Conservation (phyloP, 208 protist species). For the Leptomonas pyrrhocoris region DNA sequence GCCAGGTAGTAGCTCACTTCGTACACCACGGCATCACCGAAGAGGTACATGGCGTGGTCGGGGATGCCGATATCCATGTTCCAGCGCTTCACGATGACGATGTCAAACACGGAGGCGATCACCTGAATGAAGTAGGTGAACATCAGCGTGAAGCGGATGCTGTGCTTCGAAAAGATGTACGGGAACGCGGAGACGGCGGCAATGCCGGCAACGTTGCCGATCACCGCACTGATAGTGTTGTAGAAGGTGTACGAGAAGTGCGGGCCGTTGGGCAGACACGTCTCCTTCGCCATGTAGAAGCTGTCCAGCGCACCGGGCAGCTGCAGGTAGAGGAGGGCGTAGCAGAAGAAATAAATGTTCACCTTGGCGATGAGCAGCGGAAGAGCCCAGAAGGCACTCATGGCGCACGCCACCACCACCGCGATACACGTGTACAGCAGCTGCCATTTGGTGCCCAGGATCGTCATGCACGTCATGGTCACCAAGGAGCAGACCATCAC, state of each 20-base stretch:
- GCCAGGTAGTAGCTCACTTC: conserved; percentile 77
- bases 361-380: conserved; percentile 69
- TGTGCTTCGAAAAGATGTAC: conserved; percentile 66
- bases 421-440: conserved; percentile 39
- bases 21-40: conserved; percentile 73
- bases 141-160: conserved; percentile 71
- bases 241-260: conserved; percentile 78
- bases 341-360: conserved; percentile 63
- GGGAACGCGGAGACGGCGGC: conserved; percentile 61
- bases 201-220: conserved; percentile 64
- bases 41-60: conserved; percentile 75
- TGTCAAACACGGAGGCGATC: conserved; percentile 64
- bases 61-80: conserved; percentile 60
- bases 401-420: conserved; percentile 43
- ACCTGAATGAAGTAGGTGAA: conserved; percentile 66
- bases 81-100: conserved; percentile 82
- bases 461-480: conserved; percentile 45
- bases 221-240: conserved; percentile 52
- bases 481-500: conserved; percentile 54
- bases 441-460: conserved; percentile 40
- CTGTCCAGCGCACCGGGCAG: conserved; percentile 65
- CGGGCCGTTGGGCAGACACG: conserved; percentile 59
- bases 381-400: conserved; percentile 63
- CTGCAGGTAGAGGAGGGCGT: conserved; percentile 60
- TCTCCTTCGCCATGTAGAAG: conserved; percentile 52